Base-by-base conservation (phyloP, 306 rosid genomes). In the Quercus gilva region DNA sequence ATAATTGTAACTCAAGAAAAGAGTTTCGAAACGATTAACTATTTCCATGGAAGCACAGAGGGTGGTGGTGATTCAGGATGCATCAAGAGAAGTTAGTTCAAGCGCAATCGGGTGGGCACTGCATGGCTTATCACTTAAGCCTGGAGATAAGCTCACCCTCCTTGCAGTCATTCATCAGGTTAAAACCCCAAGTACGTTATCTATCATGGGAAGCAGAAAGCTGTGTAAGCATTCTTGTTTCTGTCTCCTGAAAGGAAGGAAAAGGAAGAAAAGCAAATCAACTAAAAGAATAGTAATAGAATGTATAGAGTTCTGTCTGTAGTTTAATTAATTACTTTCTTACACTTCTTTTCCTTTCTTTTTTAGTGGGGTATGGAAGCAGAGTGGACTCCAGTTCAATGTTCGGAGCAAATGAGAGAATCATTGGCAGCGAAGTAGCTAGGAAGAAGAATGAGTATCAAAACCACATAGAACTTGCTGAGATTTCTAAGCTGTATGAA, bases 31-130 rank as follows among this genome's bases (percentile, higher is more conserved):
- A 17, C 49, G 18, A 31, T 41, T 5, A 33, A 57, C 73, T 14
- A 74, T 6, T 26, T 53, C 67, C 13, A 85, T 87, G 82, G 92
- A 35, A 55, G 74, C 26, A 1, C 84, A 90, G 78, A 89, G 81
- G 56, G 91, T 92, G 56, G 88, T 90, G 76, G 92, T 90, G 86
- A 88, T 94, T 76, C 86, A 88, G 57, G 98, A 92, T 77, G 90
- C 90, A 59, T 78, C 85, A 2, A 86, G 77, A 75, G 88, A 90
- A 52, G 74, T 89, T 49, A 83, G 89, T 75, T 55, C 76, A 59
- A 85, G 49, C 49, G 75, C 84, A 69, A 86, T 90, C 67, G 28
- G 52, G 64, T 84, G 92, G 90, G 85, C 92, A 61, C 74, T 81
- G 65, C 52, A 80, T 11, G 83, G 85, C 76, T 89, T 86, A 60